A percentile compares a stretch with the other conserved stretches of the same genome.
Conservation (phyloP, 202 grass and related monocot genomes). For the Saccharum hybrid region DNA sequence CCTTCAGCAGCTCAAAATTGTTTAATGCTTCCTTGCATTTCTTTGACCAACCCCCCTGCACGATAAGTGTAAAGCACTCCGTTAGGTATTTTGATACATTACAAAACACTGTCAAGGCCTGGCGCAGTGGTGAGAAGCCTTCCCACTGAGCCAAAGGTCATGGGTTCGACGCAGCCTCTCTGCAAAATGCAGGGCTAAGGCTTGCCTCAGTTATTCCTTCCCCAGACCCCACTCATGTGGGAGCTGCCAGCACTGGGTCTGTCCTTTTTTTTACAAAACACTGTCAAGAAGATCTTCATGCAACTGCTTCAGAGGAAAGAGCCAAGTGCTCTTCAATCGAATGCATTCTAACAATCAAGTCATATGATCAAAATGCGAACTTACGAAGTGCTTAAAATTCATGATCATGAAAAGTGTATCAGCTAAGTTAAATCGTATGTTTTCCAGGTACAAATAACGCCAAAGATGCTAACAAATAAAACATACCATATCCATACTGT, state of each 20-base stretch:
- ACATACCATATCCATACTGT: constrained; percentile 81
- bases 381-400: neutral
- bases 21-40: constrained; percentile 77
- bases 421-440: neutral
- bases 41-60: constrained; percentile 80
- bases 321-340: neutral
- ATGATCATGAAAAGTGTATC: constrained; percentile 21
- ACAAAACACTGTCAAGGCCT: neutral
- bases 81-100: constrained; percentile 10
- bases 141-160: no score
- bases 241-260: neutral
- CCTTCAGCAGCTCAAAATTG: constrained; percentile 63
- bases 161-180: neutral
- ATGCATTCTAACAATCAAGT: neutral
- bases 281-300: neutral
- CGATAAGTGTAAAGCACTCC: constrained; percentile 33
- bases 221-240: neutral
- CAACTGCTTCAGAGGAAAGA: constrained; percentile 10
- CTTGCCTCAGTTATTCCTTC: neutral
- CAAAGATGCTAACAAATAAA: constrained; percentile 14
- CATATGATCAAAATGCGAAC: constrained; percentile 11
- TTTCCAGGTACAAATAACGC: constrained; percentile 10
- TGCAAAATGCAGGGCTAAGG: neutral
- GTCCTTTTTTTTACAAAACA: neutral
- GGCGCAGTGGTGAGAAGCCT: no score